Conservation (phyloP, 2,329 filamentous ascomycete species). For the Aspergillus sp. region DNA sequence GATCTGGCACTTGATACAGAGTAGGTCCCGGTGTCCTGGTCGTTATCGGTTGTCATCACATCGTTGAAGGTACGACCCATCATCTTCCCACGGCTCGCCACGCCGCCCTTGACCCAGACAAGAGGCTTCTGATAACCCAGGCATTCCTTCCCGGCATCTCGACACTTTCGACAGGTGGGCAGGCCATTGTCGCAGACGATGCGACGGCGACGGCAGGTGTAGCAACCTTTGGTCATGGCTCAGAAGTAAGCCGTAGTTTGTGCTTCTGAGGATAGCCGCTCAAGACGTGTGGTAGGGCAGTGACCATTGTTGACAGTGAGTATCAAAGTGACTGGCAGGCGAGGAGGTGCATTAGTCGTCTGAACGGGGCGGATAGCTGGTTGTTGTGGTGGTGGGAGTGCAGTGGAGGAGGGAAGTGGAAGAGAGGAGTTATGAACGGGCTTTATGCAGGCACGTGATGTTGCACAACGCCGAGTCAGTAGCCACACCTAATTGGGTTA, state of each 20-base stretch:
- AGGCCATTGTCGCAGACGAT: slow-evolving; percentile 36
- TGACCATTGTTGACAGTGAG: no score
- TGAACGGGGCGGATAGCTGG: no score
- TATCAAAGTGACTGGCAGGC: no score
- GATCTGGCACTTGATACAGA: background rate
- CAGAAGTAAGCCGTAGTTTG: background rate
- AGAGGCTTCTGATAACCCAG: slow-evolving; percentile 35
- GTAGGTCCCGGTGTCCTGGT: background rate
- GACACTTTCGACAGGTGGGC: slow-evolving; percentile 35
- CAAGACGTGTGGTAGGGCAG: no score
- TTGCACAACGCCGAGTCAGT: no score
- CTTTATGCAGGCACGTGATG: no score
- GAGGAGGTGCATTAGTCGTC: no score
- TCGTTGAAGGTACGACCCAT: slow-evolving; percentile 45
- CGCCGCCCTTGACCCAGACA: slow-evolving; percentile 35
- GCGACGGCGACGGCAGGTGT: slow-evolving; percentile 36
- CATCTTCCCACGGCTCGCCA: slow-evolving; percentile 40
- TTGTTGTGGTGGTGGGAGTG: no score
- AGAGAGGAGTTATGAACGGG: no score
- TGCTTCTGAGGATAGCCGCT: background rate
- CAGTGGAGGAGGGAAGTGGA: no score
- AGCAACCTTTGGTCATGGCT: slow-evolving; percentile 34
- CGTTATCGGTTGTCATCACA: slow-evolving; percentile 10
- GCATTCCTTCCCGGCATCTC: slow-evolving; percentile 35
- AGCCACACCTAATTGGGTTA: no score